Conservation (phyloP, 805 yeast genomes). For the Sugiyamaella mastotermitis region DNA sequence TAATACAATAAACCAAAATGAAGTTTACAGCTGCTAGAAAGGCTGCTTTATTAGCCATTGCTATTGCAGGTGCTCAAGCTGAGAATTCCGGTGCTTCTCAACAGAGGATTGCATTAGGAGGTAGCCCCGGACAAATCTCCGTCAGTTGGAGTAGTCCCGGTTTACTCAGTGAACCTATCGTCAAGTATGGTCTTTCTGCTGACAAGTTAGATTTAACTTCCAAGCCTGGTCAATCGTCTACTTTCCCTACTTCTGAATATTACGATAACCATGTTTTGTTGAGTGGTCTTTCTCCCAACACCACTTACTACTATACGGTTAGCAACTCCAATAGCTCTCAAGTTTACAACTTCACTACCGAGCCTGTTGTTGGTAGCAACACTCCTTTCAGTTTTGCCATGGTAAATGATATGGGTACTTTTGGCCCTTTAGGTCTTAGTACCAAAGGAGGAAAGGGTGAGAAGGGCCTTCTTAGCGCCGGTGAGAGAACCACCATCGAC, state of each 20-base stretch:
- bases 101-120: conserved; percentile 25
- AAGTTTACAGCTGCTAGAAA: no score
- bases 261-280: conserved; percentile 25
- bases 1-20: no score
- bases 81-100: conserved; percentile 14
- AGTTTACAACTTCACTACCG: conserved; percentile 12
- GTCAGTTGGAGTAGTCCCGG: conserved; percentile 23
- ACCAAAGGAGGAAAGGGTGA: conserved; percentile 12
- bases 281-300: conserved; percentile 18
- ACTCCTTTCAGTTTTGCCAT: conserved; percentile 14
- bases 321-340: conserved; percentile 8
- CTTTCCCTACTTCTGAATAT: conserved; percentile 19
- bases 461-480: conserved; percentile 14
- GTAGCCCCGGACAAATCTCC: conserved; percentile 19
- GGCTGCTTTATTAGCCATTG: no score
- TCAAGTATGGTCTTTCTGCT: conserved; percentile 18
- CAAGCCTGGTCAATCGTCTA: conserved; percentile 16
- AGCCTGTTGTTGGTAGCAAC: conserved; percentile 10
- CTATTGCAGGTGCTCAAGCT: no score
- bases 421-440: conserved; percentile 17
- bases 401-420: conserved; percentile 17
- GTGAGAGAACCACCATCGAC: conserved; percentile 18
- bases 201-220: conserved; percentile 5
- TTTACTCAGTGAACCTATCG: conserved; percentile 16
- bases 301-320: conserved; percentile 23